Evolutionary conservation across 2,329 filamentous ascomycete species (phyloP), one percentile per base, ranked within the genome.

Genomic region (Penicillium sclerotigenum): DNA sequence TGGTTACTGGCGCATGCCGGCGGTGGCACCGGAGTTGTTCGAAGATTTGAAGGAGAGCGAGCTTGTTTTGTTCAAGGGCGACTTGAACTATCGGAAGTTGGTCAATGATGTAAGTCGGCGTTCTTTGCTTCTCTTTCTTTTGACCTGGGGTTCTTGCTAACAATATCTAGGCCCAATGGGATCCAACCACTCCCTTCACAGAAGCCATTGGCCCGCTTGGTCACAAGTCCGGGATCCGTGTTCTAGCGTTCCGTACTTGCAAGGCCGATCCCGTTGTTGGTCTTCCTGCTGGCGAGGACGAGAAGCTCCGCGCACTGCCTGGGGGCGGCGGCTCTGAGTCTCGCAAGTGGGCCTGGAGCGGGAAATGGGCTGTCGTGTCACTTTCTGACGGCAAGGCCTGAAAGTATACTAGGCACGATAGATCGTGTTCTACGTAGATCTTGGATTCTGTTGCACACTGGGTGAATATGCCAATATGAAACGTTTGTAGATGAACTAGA

Each of bases 241-340:
- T 93, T 3, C 80, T 99, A 28, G 89, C 94, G 0, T 81, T 99
- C 59, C 84, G 94, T 55, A 99, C 94, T 0, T 97, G 93, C 80
- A 99, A 99, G 77, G 93, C 93, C 0, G 94, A 99, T 70, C 90
- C 95, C 8, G 91, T 97, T 0, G 94, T 97, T 26, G 93, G 91
- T 0, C 79, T 99, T n/a, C 81, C 86, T 14, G 74, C 85, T 9
- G 92, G 93, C 7, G 84, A 88, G 70, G 94, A 99, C 68, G 91
- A 97, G 76, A 84, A 87, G 71, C 78, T 97, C 51, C 85, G 82
- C 63, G 79, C 82, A 9, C 81, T 77, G 51, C 85, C 89, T 50
- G 85, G 89, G 1, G 89, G 88, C 4, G 89, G 87, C 16, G 86
- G 91, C 59, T 83, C 62, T 73, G 88, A 72, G 54, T 82, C 85